A percentile compares a stretch with the other conserved stretches of the same genome.
These are phyloP conservation scores for Arbutus unedo DNA, from an alignment of 148 eudicot genomes.

Conservation along the genomic window DNA sequence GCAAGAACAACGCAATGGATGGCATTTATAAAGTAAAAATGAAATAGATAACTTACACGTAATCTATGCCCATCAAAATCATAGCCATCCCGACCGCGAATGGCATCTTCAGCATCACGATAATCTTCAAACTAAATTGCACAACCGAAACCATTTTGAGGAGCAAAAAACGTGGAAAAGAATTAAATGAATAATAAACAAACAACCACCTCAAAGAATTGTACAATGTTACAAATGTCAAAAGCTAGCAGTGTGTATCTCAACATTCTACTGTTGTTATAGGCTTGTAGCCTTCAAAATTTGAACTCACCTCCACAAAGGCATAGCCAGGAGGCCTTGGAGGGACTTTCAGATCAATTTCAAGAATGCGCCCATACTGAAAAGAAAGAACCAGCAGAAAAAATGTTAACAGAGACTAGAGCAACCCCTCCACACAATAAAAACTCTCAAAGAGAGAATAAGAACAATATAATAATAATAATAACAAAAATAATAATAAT, in stretches of 20 bases:
- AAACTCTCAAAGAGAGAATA: background rate
- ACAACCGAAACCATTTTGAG: background rate
- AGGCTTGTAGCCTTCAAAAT: background rate
- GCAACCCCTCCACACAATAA: background rate
- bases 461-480: background rate
- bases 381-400: constrained; percentile 11
- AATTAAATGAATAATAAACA: background rate
- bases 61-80: constrained; percentile 77
- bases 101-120: constrained; percentile 93
- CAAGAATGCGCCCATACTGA: constrained; percentile 90
- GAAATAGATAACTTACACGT: constrained; percentile 47
- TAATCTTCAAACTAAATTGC: constrained; percentile 76
- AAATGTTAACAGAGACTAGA: background rate
- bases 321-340: constrained; percentile 91
- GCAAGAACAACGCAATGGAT: background rate
- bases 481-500: no score
- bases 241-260: background rate
- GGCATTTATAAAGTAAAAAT: background rate
- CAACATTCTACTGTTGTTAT: background rate
- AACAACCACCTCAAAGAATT: background rate
- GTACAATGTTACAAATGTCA: background rate
- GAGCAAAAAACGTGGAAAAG: background rate
- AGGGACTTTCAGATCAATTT: constrained; percentile 78
- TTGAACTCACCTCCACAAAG: constrained; percentile 76
- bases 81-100: constrained; percentile 84